These are phyloP conservation scores for Ophiostoma angusticollis DNA, from an alignment of 2,329 filamentous ascomycete genomes.

Conservation along the genomic window DNA sequence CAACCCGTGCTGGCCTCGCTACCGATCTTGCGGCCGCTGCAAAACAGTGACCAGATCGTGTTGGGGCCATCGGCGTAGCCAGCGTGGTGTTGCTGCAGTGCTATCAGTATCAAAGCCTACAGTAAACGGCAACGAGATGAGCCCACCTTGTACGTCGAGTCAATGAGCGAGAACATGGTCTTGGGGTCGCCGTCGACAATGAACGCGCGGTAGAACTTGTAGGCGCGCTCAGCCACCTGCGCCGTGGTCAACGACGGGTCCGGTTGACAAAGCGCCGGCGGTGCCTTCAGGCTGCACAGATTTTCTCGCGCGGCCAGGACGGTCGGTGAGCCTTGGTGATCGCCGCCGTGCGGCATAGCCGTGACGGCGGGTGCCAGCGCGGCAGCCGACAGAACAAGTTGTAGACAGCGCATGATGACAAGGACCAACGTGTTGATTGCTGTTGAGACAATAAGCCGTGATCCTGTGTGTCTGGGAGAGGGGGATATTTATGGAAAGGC, in stretches of 20 bases:
- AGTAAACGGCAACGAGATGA: neutral
- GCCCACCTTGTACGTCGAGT: slow-evolving; percentile 23
- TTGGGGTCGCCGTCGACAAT: slow-evolving; percentile 26
- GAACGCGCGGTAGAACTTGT: slow-evolving; percentile 28
- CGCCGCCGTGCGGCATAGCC: too few species aligned
- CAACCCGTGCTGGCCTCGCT: slow-evolving; percentile 21
- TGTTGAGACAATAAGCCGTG: too few species aligned
- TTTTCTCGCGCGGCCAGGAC: too few species aligned
- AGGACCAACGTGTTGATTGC: too few species aligned
- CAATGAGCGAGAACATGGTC: slow-evolving; percentile 29
- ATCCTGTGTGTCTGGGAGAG: too few species aligned
- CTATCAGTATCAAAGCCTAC: slow-evolving; percentile 2
- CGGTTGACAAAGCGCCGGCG: slow-evolving; percentile 24
- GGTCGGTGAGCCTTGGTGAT: too few species aligned
- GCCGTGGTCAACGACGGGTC: slow-evolving; percentile 22
- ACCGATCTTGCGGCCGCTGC: slow-evolving; percentile 23
- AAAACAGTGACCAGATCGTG: slow-evolving; percentile 27
- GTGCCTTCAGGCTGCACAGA: slow-evolving; percentile 23
- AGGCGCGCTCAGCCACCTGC: slow-evolving; percentile 25
- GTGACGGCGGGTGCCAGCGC: too few species aligned
- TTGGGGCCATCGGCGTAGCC: slow-evolving; percentile 24
- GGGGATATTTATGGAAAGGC: too few species aligned
- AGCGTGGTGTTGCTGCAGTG: slow-evolving; percentile 24
- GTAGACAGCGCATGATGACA: too few species aligned
- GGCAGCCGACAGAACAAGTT: too few species aligned